Evolutionary conservation across 1,284 basidiomycete genomes (phyloP).

Genomic region (Anthracocystis panici-leucophaei): DNA sequence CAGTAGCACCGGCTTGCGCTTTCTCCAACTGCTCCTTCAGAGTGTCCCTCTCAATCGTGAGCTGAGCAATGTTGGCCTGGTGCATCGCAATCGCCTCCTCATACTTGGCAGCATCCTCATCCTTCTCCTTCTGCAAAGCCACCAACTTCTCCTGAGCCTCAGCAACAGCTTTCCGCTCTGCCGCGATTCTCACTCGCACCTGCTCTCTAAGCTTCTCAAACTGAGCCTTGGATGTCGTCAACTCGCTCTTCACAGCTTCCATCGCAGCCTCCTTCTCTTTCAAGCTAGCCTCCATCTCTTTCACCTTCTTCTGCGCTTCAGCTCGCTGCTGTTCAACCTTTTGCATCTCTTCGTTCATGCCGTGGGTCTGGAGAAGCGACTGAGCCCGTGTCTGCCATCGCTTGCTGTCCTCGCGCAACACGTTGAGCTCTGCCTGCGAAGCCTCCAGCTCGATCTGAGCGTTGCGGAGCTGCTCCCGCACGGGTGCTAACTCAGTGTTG

Average conservation of each 20-base stretch:
- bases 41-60: slow-evolving; percentile 54
- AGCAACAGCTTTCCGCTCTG: slow-evolving; percentile 54
- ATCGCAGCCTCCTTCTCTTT: slow-evolving; percentile 27
- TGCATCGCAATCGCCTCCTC: slow-evolving; percentile 42
- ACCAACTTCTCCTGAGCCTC: slow-evolving; percentile 70
- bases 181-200: slow-evolving; percentile 55
- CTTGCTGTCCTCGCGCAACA: slow-evolving; percentile 82
- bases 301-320: slow-evolving; percentile 48
- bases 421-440: slow-evolving; percentile 77
- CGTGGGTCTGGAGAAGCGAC: slow-evolving; percentile 84
- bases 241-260: slow-evolving; percentile 40
- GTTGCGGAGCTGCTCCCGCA: slow-evolving; percentile 78
- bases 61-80: slow-evolving; percentile 35
- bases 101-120: slow-evolving; percentile 37
- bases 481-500: slow-evolving; percentile 79
- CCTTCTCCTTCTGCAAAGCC: slow-evolving; percentile 70
- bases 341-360: slow-evolving; percentile 77
- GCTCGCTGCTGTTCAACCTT: slow-evolving; percentile 63
- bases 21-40: slow-evolving; percentile 68
- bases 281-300: slow-evolving; percentile 43
- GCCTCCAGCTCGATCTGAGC: slow-evolving; percentile 81
- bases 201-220: slow-evolving; percentile 64
- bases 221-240: slow-evolving; percentile 49
- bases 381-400: slow-evolving; percentile 87
- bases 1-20: slow-evolving; percentile 27